Evolutionary conservation across 78 protist genomes (phyloP).

Genomic region (Dictyostelium firmibasis): DNA sequence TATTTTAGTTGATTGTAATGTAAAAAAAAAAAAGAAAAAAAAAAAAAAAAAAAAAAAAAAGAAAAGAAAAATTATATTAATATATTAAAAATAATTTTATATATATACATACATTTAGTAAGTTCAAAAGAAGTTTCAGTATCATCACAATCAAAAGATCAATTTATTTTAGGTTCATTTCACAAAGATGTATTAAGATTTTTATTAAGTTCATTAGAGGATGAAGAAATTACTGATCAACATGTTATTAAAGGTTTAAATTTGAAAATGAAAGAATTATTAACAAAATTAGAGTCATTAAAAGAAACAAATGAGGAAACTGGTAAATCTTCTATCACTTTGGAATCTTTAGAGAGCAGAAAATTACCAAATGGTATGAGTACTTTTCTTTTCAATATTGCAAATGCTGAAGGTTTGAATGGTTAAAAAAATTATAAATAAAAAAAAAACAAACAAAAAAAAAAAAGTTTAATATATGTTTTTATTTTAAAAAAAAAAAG

Average conservation of each 20-base stretch:
- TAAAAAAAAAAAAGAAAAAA: not conserved
- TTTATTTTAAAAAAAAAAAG: not conserved
- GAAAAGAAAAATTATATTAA: too few species aligned
- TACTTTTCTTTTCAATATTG: constrained; percentile 43
- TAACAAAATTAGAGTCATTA: constrained; percentile 49
- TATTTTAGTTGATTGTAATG: constrained; percentile 80
- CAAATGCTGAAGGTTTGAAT: constrained; percentile 61
- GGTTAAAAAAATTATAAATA: not conserved
- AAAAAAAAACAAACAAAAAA: not conserved
- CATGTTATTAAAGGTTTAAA: constrained; percentile 22
- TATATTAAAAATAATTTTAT: not conserved
- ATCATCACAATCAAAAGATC: constrained; percentile 75
- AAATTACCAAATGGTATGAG: constrained; percentile 66
- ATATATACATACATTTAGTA: too few species aligned
- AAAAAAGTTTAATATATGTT: too few species aligned
- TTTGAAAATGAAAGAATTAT: constrained; percentile 39
- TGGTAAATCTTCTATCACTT: constrained; percentile 33
- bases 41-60: too few species aligned
- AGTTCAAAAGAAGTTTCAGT: constrained; percentile 62
- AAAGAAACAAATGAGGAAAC: constrained; percentile 36
- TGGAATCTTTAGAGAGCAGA: constrained; percentile 35
- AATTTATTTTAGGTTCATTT: constrained; percentile 55
- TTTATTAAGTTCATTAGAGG: not conserved
- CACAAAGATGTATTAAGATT: constrained; percentile 58
- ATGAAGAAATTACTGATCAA: constrained; percentile 62